Base-by-base conservation (phyloP, 371 early-diverging fungal species). In the Dentiscutata heterogama region DNA sequence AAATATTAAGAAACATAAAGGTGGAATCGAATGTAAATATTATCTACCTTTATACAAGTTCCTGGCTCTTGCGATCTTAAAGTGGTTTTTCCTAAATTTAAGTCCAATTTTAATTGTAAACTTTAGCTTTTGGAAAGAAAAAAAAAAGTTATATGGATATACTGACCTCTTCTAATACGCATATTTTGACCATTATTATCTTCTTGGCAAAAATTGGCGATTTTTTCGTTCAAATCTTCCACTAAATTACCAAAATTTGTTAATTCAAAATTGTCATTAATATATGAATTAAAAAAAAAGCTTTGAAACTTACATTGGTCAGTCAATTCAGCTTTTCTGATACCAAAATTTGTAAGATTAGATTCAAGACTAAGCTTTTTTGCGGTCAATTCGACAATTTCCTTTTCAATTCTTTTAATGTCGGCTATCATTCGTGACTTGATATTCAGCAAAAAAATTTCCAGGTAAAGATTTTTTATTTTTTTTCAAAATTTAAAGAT, bases 361-460 rank as follows among this genome's bases (percentile, higher is more conserved):
- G 84, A 86, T 61, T 86, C 89, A 51, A 94, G 82, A 31, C 86
- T 82, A 39, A 88, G 87, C 60, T 91, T 90, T 75, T 90, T 87
- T 25, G 86, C 86, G 10, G 86, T 78, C 65, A 94, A 79, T 42
- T 91, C 90, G 27, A 88, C 89, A 18, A 93, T 87, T 82, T 92
- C 87, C 42, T 88, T 82, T 73, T 91, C 90, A n/a, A 93, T 89
- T 78, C 93, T 92, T 13, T 85, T 86, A 39, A 94, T 88, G 83
- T 94, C 93, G 78, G 90, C 89, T 10, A 83, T 85, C 5, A 85
- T 86, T 18, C 86, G 88, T 13, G 84, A 84, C 89, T 91, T 73
- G 42, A 70, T 63, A 50, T 18, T 16, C 14, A 58, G 80, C 60
- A 18, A 56, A 64, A 46, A 27, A 31, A 35, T 35, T 35, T 35